A percentile compares a stretch with the other conserved stretches of the same genome.
These are phyloP conservation scores for Arthrobotrys sphaeroides DNA, from an alignment of 2,329 filamentous ascomycete species.

Conservation along the genomic window DNA sequence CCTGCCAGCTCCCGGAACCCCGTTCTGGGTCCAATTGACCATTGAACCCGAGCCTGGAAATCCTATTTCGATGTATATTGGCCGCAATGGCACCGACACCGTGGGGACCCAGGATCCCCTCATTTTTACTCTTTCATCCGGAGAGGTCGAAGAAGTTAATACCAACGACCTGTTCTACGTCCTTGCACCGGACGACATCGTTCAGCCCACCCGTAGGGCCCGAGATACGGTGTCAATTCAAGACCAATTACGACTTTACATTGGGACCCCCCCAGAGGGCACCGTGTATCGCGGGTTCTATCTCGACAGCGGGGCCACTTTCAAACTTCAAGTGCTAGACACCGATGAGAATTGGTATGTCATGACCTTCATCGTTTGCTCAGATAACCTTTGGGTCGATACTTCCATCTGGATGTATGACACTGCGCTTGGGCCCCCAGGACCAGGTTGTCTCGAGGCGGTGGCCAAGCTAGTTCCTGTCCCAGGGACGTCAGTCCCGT, in stretches of 20 bases:
- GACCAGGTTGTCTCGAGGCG: not conserved
- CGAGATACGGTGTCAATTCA: not conserved
- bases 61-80: not conserved
- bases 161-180: not conserved
- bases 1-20: not conserved
- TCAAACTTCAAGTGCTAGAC: not conserved
- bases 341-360: not conserved
- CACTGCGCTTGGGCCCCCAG: not conserved
- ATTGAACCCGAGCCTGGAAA: not conserved
- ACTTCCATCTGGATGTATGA: not conserved
- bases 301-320: not conserved
- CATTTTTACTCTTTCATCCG: not conserved
- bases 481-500: not conserved
- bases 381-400: not conserved
- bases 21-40: not conserved
- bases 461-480: not conserved
- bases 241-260: not conserved
- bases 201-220: not conserved
- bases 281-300: not conserved
- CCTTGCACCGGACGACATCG: not conserved
- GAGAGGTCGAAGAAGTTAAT: not conserved
- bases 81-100: not conserved
- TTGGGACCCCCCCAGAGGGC: not conserved
- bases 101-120: not conserved
- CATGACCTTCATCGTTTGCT: not conserved